Evolutionary conservation across 495 filamentous ascomycete species (phyloP).

Genomic region (Aspergillus egyptiacus): DNA sequence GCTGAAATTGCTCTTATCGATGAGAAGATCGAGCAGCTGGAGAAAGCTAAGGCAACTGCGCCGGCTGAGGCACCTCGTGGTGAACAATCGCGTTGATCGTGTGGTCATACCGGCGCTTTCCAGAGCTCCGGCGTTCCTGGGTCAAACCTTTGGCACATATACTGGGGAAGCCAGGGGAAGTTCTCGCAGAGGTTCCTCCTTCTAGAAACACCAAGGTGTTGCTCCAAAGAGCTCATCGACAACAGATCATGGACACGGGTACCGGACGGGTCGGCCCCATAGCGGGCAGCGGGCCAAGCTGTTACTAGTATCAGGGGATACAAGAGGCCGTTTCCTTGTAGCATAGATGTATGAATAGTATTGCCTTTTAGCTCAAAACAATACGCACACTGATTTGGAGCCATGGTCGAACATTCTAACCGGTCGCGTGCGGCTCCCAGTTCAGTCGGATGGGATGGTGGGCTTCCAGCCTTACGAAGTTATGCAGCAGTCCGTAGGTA

Average conservation of each 20-base stretch:
- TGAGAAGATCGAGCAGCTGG: constrained; percentile 62
- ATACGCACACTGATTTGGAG: no score
- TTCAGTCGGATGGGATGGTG: neutral
- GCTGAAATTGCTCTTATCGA: constrained; percentile 83
- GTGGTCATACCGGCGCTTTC: neutral
- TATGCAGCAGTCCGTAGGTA: neutral
- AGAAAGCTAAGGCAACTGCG: constrained; percentile 37
- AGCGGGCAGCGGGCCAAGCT: no score
- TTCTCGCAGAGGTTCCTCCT: neutral
- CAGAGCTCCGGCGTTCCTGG: no score
- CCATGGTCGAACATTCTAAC: no score
- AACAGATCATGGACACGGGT: neutral
- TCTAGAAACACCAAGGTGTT: no score
- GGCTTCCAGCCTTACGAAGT: no score
- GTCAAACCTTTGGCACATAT: no score
- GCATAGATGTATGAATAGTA: no score
- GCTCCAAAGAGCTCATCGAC: neutral
- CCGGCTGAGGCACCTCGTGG: constrained; percentile 26
- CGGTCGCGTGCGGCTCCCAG: no score
- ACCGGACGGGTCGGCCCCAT: neutral
- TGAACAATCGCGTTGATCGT: constrained; percentile 1
- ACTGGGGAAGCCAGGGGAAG: neutral
- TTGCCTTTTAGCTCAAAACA: no score
- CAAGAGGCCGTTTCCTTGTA: no score
- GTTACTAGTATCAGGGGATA: no score